These are phyloP conservation scores for Talaromyces stipitatus DNA, from an alignment of 495 filamentous ascomycete species.

Conservation along the genomic window DNA sequence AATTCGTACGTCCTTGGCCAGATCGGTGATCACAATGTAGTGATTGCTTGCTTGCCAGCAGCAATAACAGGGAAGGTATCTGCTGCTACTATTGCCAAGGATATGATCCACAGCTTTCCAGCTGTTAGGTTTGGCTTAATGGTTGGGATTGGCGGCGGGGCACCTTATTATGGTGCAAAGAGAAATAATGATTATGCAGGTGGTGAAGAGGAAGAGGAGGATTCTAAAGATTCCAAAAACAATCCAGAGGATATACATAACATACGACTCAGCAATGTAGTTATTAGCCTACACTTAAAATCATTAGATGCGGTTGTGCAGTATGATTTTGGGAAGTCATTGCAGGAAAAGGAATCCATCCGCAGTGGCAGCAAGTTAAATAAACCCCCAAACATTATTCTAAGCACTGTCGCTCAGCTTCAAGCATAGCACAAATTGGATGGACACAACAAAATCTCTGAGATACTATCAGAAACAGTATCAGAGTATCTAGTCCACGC, in stretches of 20 bases:
- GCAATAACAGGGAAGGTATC: constrained; percentile 20
- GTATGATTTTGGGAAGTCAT: constrained; percentile 10
- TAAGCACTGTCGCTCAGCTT: constrained; percentile 14
- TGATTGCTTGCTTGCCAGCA: constrained; percentile 24
- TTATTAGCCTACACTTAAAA: constrained; percentile 13
- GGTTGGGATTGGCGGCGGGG: constrained; percentile 37
- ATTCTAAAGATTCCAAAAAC: constrained; percentile 16
- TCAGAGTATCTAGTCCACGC: constrained; percentile 7
- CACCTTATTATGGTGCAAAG: constrained; percentile 22
- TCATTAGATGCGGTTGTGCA: constrained; percentile 10
- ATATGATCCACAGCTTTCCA: constrained; percentile 29
- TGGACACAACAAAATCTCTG: constrained; percentile 11
- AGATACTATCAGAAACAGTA: constrained; percentile 13
- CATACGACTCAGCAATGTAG: constrained; percentile 13
- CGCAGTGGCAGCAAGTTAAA: constrained; percentile 1
- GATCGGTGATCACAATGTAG: constrained; percentile 31
- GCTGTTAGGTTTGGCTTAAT: constrained; percentile 34
- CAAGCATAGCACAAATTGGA: constrained; percentile 12
- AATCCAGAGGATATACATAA: constrained; percentile 15
- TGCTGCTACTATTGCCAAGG: constrained; percentile 19
- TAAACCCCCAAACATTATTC: constrained; percentile 3
- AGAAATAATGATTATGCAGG: not conserved
- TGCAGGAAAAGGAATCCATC: constrained; percentile 3
- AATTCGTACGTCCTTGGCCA: constrained; percentile 26
- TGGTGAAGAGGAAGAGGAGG: constrained; percentile 1